phyloP scores from a whole-genome alignment of 805 yeast species.

The Saccharomycopsis babjevae region DNA sequence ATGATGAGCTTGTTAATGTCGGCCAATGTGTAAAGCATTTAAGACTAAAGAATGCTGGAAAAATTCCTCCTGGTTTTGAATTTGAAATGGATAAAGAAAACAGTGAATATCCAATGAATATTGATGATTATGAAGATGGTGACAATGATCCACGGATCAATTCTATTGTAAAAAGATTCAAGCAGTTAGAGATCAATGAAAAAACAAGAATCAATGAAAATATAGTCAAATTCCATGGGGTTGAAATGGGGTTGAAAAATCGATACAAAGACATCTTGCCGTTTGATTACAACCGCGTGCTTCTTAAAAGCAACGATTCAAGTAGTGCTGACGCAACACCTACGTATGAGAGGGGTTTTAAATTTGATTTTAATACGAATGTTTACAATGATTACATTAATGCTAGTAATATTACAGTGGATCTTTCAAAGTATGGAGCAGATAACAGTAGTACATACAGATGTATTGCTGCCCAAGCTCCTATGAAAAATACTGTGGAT shows the following conservation, averaged over 20 bases:
- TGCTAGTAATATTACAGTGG: slow-evolving; percentile 57
- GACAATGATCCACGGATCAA: background rate
- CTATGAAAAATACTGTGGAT: slow-evolving; percentile 56
- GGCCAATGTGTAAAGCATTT: slow-evolving; percentile 17
- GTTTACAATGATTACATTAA: slow-evolving; percentile 58
- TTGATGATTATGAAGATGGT: background rate
- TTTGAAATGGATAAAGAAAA: background rate
- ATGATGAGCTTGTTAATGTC: slow-evolving; percentile 36
- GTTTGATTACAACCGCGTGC: slow-evolving; percentile 76
- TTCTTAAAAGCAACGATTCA: slow-evolving; percentile 29
- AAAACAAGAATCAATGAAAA: slow-evolving; percentile 44
- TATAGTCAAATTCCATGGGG: slow-evolving; percentile 33
- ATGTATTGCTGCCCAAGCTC: slow-evolving; percentile 89
- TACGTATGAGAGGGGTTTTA: background rate
- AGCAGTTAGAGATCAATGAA: slow-evolving; percentile 59
- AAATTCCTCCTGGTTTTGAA: slow-evolving; percentile 2
- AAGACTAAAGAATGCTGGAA: slow-evolving; percentile 8
- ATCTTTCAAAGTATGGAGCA: slow-evolving; percentile 22
- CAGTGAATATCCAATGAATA: background rate
- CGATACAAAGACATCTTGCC: slow-evolving; percentile 85
- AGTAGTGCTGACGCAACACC: background rate
- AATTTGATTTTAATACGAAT: background rate
- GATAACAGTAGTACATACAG: background rate
- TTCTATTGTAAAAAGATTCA: slow-evolving; percentile 41
- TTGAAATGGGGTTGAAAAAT: slow-evolving; percentile 73